Base-by-base conservation (phyloP, 345 rosid species). In the Isatis tinctoria region DNA sequence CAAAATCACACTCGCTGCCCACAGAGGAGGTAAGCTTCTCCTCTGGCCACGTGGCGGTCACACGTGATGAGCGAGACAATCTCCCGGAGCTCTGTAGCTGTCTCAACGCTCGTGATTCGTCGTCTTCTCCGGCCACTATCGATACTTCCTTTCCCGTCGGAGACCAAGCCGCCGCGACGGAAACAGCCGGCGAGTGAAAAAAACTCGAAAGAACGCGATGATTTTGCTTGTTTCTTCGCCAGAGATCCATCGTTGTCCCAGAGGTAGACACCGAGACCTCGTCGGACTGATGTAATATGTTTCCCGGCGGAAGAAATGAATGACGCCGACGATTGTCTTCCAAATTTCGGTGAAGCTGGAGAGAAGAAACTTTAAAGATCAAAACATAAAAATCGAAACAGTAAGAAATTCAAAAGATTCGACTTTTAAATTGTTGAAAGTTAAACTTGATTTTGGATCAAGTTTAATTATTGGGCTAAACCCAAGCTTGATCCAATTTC, bases 21-120 rank as follows among this genome's bases (percentile, higher is more conserved):
- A 30, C 13, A 2, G 49, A 28, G 10, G 84, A 28, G 11, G 83
- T 88, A 56, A 94, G 93, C 66, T 84, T 87, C 81, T 94, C 98
- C 80, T 82, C 98, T 0, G 98, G 98, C 98, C 98, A 94, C 28
- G 97, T 94, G 16, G 94, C 87, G 0, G 86, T 78, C 33, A 82
- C 87, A 53, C 83, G 84, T 78, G 82, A 77, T 0, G 83, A 74
- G 1, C 90, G 83, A 70, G 85, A 84, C 85, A 88, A 88, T 64
- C 72, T 81, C 20, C 85, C 82, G 5, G 86, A 83, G 35, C 87
- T 83, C 61, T 82, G 89, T 1, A 81, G 56, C 22, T 79, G 84
- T 65, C 67, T 86, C 81, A 70, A 72, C 58, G 32, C 36, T 54
- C 56, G 35, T n/a, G 41, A 18, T 18, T 62, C 72, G 12, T 51